Conservation (phyloP, 225 moss, liverwort and hornwort species). For the Polytrichum commune region DNA sequence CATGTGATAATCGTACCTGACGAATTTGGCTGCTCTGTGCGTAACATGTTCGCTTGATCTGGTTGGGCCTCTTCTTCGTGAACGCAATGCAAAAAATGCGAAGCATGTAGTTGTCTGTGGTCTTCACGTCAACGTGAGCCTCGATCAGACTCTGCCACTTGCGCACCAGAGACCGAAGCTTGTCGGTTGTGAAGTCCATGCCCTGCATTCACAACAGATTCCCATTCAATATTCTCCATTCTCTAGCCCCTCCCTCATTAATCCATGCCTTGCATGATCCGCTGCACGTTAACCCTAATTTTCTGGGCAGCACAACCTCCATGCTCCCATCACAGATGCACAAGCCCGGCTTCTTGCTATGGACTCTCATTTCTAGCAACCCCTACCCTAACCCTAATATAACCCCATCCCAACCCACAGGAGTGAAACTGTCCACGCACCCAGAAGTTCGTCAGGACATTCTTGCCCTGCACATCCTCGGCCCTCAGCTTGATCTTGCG, state of each 20-base stretch:
- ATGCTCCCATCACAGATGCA: no score
- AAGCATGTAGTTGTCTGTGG: conserved; percentile 62
- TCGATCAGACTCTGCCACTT: conserved; percentile 80
- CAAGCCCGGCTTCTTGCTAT: no score
- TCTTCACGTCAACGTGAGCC: conserved; percentile 75
- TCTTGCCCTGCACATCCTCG: conserved; percentile 64
- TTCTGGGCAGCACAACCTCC: no score
- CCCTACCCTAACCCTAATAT: no score
- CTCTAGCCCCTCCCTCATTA: no score
- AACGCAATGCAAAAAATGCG: conserved; percentile 69
- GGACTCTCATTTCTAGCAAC: no score
- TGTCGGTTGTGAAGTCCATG: conserved; percentile 77
- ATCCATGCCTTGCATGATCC: no score
- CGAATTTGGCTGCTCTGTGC: conserved; percentile 69
- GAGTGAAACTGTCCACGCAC: conserved; percentile 40
- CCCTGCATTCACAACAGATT: conserved; percentile 13
- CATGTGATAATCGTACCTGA: conserved; percentile 22
- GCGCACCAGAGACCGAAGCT: conserved; percentile 62
- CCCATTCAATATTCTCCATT: no score
- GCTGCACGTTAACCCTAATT: no score
- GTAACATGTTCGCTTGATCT: conserved; percentile 70
- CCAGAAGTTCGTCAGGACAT: conserved; percentile 69
- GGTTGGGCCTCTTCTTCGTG: conserved; percentile 72
- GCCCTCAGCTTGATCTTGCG: conserved; percentile 69
- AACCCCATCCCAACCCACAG: no score